phyloP scores from a whole-genome alignment of 2,329 filamentous ascomycete genomes.

The Nakataea oryzae region DNA sequence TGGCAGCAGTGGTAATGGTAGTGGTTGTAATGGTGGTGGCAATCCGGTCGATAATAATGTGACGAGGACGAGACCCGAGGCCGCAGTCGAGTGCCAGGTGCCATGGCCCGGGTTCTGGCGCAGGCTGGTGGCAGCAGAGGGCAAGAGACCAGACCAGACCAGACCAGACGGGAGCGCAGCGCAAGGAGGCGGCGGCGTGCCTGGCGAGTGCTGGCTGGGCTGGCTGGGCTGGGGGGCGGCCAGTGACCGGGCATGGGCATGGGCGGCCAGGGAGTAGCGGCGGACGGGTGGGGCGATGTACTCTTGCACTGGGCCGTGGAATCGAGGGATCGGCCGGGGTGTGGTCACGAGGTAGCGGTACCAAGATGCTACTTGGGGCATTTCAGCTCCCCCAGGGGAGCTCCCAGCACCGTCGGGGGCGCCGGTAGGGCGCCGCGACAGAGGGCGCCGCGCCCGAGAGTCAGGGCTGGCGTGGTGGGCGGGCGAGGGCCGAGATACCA shows the following conservation, averaged over 20 bases:
- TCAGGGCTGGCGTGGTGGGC: slow-evolving; percentile 6
- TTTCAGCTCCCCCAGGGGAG: background rate
- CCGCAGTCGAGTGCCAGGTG: background rate
- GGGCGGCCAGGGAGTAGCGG: background rate
- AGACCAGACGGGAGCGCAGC: background rate
- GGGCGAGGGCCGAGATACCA: background rate
- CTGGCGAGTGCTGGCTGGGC: background rate
- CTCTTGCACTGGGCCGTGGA: background rate
- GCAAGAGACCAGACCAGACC: too few species aligned
- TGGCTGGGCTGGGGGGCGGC: background rate
- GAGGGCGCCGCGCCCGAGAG: background rate
- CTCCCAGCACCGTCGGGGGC: background rate
- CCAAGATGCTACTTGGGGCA: background rate
- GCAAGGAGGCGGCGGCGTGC: background rate
- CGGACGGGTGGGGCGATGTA: background rate
- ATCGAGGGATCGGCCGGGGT: slow-evolving; percentile 1
- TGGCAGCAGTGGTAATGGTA: background rate
- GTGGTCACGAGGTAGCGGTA: background rate
- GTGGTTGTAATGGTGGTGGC: background rate
- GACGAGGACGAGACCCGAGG: background rate
- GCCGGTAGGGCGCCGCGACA: background rate
- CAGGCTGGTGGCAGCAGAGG: background rate
- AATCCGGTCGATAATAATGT: background rate
- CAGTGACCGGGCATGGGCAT: too few species aligned
- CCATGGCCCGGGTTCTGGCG: background rate